These are phyloP conservation scores for Pulveroboletus sp. DNA, from an alignment of 768 basidiomycete species.

Conservation along the genomic window DNA sequence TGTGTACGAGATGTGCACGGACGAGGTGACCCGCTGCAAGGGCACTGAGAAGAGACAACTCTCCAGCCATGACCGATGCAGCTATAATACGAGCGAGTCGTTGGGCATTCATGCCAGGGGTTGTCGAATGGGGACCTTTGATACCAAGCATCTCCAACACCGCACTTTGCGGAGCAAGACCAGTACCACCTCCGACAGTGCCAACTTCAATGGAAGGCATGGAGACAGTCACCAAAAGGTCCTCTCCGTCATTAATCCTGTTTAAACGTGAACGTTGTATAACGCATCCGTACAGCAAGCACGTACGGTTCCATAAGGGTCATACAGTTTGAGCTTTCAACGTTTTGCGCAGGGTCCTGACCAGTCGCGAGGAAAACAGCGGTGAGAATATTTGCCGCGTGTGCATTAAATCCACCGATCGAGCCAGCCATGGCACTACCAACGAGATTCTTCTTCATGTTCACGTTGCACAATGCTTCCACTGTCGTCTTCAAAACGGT, in stretches of 20 bases:
- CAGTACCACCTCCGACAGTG: conserved; percentile 94
- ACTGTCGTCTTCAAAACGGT: conserved; percentile 94
- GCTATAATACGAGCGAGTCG: conserved; percentile 86
- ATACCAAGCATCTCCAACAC: conserved; percentile 94
- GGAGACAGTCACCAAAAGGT: conserved; percentile 86
- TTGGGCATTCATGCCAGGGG: conserved; percentile 87
- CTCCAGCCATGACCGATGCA: conserved; percentile 95
- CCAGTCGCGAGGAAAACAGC: conserved; percentile 95
- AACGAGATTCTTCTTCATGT: conserved; percentile 94
- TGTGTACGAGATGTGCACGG: conserved; percentile 88
- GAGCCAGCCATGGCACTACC: conserved; percentile 98
- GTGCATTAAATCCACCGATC: conserved; percentile 98
- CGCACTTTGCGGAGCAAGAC: conserved; percentile 83
- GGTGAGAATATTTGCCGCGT: conserved; percentile 95
- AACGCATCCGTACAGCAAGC: conserved; percentile 1
- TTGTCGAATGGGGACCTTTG: conserved; percentile 79
- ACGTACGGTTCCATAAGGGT: conserved; percentile 97
- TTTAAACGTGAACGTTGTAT: conserved; percentile 3
- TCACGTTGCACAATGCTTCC: conserved; percentile 81
- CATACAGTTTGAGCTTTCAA: conserved; percentile 97
- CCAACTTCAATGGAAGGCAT: conserved; percentile 99
- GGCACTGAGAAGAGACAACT: conserved; percentile 86
- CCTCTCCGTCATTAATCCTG: conserved; percentile 83
- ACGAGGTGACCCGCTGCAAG: conserved; percentile 95
- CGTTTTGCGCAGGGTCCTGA: conserved; percentile 98